Base-by-base conservation (phyloP, 1,284 basidiomycete genomes). In the Cutaneotrichosporon cyanovorans region DNA sequence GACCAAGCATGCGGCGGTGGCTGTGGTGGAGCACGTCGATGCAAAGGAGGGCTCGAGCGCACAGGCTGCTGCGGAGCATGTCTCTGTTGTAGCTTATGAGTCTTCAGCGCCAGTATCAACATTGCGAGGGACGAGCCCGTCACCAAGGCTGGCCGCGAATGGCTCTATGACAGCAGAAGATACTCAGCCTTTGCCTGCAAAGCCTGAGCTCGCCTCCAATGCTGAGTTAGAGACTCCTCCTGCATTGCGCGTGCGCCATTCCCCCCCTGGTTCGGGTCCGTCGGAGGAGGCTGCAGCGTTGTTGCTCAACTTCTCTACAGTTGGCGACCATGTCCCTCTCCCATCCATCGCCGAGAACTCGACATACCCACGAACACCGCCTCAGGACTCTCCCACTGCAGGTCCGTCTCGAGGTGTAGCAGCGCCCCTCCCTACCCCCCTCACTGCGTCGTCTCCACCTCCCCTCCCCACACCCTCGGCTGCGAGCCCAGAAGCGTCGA, bases 291-390 rank as follows among this genome's bases (percentile, higher is more conserved):
- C 58, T 9, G 61, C 55, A 18, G 51, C 55, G 3, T 46, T 63
- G 33, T 35, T 64, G 41, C 50, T 64, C 25, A 64, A 62, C 46
- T 59, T 64, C 45, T 56, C 60, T 4, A 48, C 51, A 5, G 42
- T 50, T 14, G 43, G 22, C 14, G 41, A 48, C 31, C 46, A 49
- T 5, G 37, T 37, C 11, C 47, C 44, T 1, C 33, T 38, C 11
- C 32, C 45, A 11, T 30, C 48, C 7, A 36, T 45, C n/a, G 36
- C 45, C 23, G 52, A 48, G 21, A 16, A 37, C 2, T 32, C 47
- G 25, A 28, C 25, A 19, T 63, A 57, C 40, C 60, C 61, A 9
- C 52, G 58, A 21, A 61, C 60, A 16, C 62, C 62, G 11, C 62
- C 61, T 7, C 58, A 57, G 18, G 59, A 61, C 12, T 48, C 58